Conservation (phyloP, 2,329 filamentous ascomycete genomes). For the Dothistroma septosporum region DNA sequence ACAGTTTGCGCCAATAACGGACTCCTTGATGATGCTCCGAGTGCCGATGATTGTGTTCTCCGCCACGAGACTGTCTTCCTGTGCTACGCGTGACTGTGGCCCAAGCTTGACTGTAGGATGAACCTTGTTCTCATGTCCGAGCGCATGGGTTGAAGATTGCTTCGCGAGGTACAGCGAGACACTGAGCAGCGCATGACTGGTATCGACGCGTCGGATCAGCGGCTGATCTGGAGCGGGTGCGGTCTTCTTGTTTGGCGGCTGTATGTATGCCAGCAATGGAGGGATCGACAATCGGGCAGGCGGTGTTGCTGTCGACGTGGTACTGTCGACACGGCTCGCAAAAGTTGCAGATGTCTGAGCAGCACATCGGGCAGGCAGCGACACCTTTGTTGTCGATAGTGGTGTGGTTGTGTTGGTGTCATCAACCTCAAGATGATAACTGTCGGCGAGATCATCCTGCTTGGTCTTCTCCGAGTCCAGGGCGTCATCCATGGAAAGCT, state of each 20-base stretch:
- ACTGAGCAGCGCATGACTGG: conserved; percentile 71
- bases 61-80: conserved; percentile 75
- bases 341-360: conserved; percentile 36
- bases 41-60: conserved; percentile 87
- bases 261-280: conserved; percentile 76
- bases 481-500: conserved; percentile 67
- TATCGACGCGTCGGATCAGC: conserved; percentile 84
- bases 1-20: conserved; percentile 80
- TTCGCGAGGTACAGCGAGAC: conserved; percentile 85
- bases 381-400: conserved; percentile 53
- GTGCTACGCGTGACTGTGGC: conserved; percentile 73
- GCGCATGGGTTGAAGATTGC: conserved; percentile 58
- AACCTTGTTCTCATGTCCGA: conserved; percentile 74
- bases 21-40: conserved; percentile 88
- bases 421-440: conserved; percentile 20
- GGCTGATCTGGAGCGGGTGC: conserved; percentile 50
- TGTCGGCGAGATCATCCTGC: conserved; percentile 28
- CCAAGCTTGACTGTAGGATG: conserved; percentile 80
- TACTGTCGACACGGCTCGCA: conserved; percentile 33
- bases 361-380: conserved; percentile 14
- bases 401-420: conserved; percentile 25
- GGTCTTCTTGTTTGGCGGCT: conserved; percentile 45
- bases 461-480: conserved; percentile 45
- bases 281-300: conserved; percentile 52
- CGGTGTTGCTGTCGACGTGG: conserved; percentile 11